phyloP scores from a whole-genome alignment of 2,329 filamentous ascomycete species.

The Emergomyces pasteurianus region DNA sequence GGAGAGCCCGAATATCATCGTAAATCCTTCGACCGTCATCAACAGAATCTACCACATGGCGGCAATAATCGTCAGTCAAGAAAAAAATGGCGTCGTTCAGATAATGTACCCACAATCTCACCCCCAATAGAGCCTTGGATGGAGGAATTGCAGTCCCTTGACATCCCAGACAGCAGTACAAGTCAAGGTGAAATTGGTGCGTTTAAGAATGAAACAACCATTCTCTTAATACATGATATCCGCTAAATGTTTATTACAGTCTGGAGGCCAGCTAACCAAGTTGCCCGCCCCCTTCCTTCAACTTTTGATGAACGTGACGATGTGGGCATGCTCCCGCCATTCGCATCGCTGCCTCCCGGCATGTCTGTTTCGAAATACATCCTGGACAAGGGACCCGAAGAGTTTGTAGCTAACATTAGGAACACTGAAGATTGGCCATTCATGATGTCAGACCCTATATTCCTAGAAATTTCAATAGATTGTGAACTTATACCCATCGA shows the following conservation, averaged over 20 bases:
- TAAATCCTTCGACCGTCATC: slow-evolving; percentile 1
- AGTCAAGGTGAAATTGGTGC: slow-evolving; percentile 11
- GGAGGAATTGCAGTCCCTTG: slow-evolving; percentile 10
- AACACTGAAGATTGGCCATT: slow-evolving; percentile 39
- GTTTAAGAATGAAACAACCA: not conserved
- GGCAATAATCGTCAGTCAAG: not conserved
- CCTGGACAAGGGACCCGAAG: slow-evolving; percentile 29
- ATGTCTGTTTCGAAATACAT: slow-evolving; percentile 41
- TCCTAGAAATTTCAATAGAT: slow-evolving; percentile 33
- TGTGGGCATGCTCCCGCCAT: slow-evolving; percentile 13
- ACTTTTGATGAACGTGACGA: slow-evolving; percentile 17
- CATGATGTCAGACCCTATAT: slow-evolving; percentile 40
- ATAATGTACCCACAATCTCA: slow-evolving; percentile 6
- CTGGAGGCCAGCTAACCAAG: slow-evolving; percentile 13
- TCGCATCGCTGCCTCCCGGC: slow-evolving; percentile 18
- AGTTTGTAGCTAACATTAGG: slow-evolving; percentile 35
- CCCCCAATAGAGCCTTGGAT: slow-evolving; percentile 11
- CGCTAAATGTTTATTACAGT: slow-evolving; percentile 11
- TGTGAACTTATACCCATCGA: slow-evolving; percentile 31
- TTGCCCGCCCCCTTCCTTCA: slow-evolving; percentile 18
- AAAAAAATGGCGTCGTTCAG: slow-evolving; percentile 5
- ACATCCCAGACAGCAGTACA: slow-evolving; percentile 6
- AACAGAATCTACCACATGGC: not conserved
- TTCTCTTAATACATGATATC: not conserved
- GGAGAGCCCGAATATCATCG: slow-evolving; percentile 1